Evolutionary conservation across 495 filamentous ascomycete species (phyloP), one percentile per base, ranked within the genome.

Genomic region (Gamarada debralockiae): DNA sequence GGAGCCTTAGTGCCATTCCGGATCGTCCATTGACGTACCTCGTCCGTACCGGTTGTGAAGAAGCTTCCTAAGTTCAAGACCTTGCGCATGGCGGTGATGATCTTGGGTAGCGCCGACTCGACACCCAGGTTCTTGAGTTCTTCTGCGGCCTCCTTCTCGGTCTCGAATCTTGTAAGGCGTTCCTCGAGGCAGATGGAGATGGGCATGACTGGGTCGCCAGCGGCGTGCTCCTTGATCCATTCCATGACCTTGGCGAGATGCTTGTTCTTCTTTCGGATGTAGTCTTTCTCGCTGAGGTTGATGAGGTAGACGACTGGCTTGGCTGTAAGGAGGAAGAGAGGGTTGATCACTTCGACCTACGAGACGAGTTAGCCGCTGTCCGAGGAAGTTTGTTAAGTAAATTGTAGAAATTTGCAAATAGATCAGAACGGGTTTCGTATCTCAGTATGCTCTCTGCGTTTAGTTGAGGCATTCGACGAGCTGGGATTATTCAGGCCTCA

Each of bases 201-300:
- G 40, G 93, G 95, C 40, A 99, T 85, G 63, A 97, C 85, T 29
- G 91, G 85, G 62, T 96, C 90, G 44, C 90, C 92, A 23, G 81
- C 66, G 2, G 91, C 89, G 71, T 97, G 77, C 60, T 86, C 79
- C 72, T 97, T 92, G 71, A 97, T 81, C 92, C 93, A 97, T 63
- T 88, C 83, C 58, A 85, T 86, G 63, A 99, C 86, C 74, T 91
- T 91, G 56, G 86, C 77, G 14, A 97, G 85, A 76, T 97, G 84
- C 83, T 97, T 97, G 82, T 97, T 99, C 84, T 97, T 97, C 77
- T 97, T 92, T 61, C 93, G 87, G 70, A 97, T 87, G 70, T 92
- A 99, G 71, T 97, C 95, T 70, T 82, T 91, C 75, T 99, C 95
- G 60, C 86, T 92, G 48, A 99, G 77, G 75, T 99, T 99, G 73